Conservation (phyloP, 805 yeast species). For the Candida railenensis region DNA sequence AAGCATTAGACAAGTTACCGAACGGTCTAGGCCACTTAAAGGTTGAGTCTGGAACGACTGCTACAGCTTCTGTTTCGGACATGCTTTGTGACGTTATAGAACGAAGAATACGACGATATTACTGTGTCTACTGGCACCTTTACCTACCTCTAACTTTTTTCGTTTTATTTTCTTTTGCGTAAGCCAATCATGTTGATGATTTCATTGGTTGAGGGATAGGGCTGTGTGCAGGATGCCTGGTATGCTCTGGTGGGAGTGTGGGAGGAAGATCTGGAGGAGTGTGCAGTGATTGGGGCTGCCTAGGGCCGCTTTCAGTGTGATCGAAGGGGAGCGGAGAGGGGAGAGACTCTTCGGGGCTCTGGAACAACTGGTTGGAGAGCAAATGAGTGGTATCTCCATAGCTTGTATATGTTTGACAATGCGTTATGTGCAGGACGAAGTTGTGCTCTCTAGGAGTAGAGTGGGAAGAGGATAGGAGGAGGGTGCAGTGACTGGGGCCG, state of each 20-base stretch:
- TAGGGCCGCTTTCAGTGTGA: neutral
- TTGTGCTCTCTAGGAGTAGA: no score
- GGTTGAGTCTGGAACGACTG: constrained; percentile 33
- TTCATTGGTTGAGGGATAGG: neutral
- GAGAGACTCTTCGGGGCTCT: no score
- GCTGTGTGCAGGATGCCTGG: neutral
- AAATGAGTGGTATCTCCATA: no score
- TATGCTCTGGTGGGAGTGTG: neutral
- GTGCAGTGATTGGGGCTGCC: neutral
- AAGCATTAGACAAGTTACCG: constrained; percentile 34
- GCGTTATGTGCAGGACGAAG: no score
- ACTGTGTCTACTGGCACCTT: neutral
- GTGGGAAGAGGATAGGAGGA: no score
- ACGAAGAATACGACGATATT: no score
- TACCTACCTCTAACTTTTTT: neutral
- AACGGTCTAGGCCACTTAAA: constrained; percentile 43
- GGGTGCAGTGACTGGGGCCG: no score
- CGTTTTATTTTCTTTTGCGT: constrained; percentile 4
- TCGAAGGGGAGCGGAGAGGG: neutral
- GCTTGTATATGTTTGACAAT: no score
- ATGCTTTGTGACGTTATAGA: neutral
- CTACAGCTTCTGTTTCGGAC: constrained; percentile 8
- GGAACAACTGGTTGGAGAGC: no score
- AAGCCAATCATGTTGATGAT: constrained; percentile 11
- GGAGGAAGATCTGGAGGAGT: neutral